These are phyloP conservation scores for Vaccinium myrtillus DNA, from an alignment of 148 eudicot genomes.

Conservation along the genomic window DNA sequence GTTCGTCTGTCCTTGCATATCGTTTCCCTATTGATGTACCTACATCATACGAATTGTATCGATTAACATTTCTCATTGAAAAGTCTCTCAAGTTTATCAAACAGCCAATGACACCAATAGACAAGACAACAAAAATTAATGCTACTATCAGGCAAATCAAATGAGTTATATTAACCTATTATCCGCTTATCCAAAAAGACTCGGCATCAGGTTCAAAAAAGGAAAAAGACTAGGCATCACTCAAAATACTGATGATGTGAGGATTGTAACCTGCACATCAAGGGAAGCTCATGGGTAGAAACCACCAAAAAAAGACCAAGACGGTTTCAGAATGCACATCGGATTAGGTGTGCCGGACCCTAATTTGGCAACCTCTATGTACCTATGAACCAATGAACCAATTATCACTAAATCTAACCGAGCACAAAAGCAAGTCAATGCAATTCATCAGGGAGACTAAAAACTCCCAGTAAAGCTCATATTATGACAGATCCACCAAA, in stretches of 20 bases:
- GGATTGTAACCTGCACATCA: not conserved
- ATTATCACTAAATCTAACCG: not conserved
- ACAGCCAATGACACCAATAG: not conserved
- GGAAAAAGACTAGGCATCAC: too few relatives aligned
- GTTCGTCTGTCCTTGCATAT: slow-evolving; percentile 33
- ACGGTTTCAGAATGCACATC: not conserved
- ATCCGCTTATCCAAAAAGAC: not conserved
- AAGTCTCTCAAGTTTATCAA: not conserved
- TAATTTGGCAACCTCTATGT: not conserved
- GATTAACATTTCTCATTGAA: not conserved
- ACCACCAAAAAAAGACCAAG: not conserved
- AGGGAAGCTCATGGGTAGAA: slow-evolving; percentile 10
- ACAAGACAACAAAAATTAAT: not conserved
- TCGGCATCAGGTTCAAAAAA: too few relatives aligned
- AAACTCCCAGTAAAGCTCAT: not conserved
- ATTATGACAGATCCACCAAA: not conserved
- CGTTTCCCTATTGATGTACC: slow-evolving; percentile 31
- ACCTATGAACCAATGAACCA: not conserved
- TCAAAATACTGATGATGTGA: not conserved
- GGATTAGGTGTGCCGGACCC: not conserved
- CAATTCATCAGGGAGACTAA: not conserved
- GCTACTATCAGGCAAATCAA: not conserved
- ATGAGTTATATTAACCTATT: not conserved
- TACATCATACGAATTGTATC: not conserved
- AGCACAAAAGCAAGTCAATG: not conserved